Evolutionary conservation across 1,284 basidiomycete genomes (phyloP), one percentile per base, ranked within the genome.

Genomic region (Amylostereum areolatum): DNA sequence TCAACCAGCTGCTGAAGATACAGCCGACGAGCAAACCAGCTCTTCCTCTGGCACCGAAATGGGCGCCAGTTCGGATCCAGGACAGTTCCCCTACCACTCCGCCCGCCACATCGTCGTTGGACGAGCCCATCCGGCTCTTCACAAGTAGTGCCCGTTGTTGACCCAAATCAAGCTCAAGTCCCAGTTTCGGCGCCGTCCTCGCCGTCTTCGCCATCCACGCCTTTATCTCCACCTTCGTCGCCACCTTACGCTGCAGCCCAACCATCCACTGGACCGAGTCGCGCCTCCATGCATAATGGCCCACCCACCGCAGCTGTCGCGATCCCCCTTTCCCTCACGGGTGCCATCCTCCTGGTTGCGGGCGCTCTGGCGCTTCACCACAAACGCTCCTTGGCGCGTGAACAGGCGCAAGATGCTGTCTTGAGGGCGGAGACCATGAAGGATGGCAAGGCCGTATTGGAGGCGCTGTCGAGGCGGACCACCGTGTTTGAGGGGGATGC

Each of bases 241-340:
- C n/a, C 34, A 47, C 36, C 45, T 18, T 18, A 18, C 18, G 18
- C 18, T 18, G 12, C 60, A 51, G 35, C 52, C 43, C 31, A 36
- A 51, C 25, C 59, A 61, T 27, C 54, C 57, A 28, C 48, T 65
- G 18, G 18, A 18, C 18, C 18, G 18, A 18, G 18, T 18, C 18
- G 18, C 35, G 55, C 66, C 10, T 61, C 66, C 7, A 62, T 62
- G 4, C 67, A 57, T 43, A 52, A 56, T 4, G 62, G 67, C 8
- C 60, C 66, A 3, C 69, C 74, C 3, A 59, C 64, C 28, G 71
- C 68, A 1, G 72, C 73, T 1, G 66, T 71, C 47, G 73, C 70
- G 11, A 65, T 76, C 24, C 75, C 75, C 1, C 64, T 78, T 33
- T 69, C 72, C 3, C 63, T 73, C 47, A 65, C 74, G 24, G 64